Conservation (phyloP, 2,329 filamentous ascomycete species). For the Pseudogymnoascus sp. region DNA sequence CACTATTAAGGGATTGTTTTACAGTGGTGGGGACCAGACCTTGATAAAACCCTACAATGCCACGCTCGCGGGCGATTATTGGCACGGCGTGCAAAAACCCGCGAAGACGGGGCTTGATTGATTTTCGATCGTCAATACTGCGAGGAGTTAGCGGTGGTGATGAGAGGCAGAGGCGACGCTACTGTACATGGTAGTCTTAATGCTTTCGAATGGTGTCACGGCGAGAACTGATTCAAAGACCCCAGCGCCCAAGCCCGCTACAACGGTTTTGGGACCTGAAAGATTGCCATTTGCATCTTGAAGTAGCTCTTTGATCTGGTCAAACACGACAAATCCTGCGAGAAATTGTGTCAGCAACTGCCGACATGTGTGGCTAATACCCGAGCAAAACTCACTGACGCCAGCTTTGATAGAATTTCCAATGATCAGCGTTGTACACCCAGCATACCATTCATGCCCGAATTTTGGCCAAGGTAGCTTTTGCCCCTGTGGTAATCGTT, state of each 20-base stretch:
- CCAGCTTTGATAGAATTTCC: constrained; percentile 95
- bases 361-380: neutral
- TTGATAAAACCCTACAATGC: constrained; percentile 88
- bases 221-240: constrained; percentile 89
- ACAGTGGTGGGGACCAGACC: constrained; percentile 93
- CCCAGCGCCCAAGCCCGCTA: constrained; percentile 89
- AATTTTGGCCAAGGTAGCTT: constrained; percentile 95
- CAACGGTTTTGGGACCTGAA: constrained; percentile 79
- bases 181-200: constrained; percentile 80
- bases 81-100: constrained; percentile 90
- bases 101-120: constrained; percentile 71
- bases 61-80: constrained; percentile 81
- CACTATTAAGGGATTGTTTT: constrained; percentile 88
- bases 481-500: constrained; percentile 66
- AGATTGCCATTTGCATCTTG: constrained; percentile 80
- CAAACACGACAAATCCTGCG: constrained; percentile 78
- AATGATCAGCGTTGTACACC: constrained; percentile 92
- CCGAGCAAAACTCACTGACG: constrained; percentile 45
- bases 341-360: neutral
- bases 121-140: constrained; percentile 91
- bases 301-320: constrained; percentile 80
- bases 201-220: constrained; percentile 94
- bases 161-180: neutral
- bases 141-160: neutral
- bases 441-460: constrained; percentile 91